Evolutionary conservation across 768 basidiomycete genomes (phyloP), one percentile per base, ranked within the genome.

Genomic region (Boletus eberwhitei): DNA sequence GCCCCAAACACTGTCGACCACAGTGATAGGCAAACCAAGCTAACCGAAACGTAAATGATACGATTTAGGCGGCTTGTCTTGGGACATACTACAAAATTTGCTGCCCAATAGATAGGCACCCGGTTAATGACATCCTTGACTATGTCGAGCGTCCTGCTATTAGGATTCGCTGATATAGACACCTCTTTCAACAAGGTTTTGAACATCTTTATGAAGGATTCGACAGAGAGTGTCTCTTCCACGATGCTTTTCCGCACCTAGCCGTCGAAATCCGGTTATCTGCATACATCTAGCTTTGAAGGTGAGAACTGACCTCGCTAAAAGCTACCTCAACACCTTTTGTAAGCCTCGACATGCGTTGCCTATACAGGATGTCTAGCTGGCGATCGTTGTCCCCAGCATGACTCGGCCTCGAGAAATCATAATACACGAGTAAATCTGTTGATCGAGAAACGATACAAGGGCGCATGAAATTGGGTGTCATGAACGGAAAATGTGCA

Each of bases 401-500:
- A 19, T 38, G 37, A 26, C 21, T 32, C 1, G 88, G 88, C 21
- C 82, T 74, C n/a, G 66, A 69, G 81, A 87, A 88, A 13, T 66
- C 71, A 61, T 91, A 91, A 58, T 82, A 74, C 3, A 68, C 57
- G 39, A 72, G 73, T 8, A 73, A 50, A 11, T 64, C 60, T 7
- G 50, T 60, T 49, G 53, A 67, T 47, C 66, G 66, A 45, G 74
- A 64, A 42, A 53, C 54, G 54, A 87, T 77, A 65, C 76, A 85
- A 79, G 53, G 58, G 70, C 17, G 64, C 64, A 32, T 67, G 51
- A 65, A 71, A 24, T 61, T 54, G 5, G 90, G 90, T 5, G 80
- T 81, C 63, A 87, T 64, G 78, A 94, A 87, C 11, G 92, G 90
- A 79, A 93, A 93, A 64, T 87, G 85, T 2, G 83, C 88, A 62